Percentiles rank a stretch among this genome's conserved stretches.
Evolutionary conservation across 176 grass and related monocot species (phyloP).

Genomic region (Juncus inflexus): DNA sequence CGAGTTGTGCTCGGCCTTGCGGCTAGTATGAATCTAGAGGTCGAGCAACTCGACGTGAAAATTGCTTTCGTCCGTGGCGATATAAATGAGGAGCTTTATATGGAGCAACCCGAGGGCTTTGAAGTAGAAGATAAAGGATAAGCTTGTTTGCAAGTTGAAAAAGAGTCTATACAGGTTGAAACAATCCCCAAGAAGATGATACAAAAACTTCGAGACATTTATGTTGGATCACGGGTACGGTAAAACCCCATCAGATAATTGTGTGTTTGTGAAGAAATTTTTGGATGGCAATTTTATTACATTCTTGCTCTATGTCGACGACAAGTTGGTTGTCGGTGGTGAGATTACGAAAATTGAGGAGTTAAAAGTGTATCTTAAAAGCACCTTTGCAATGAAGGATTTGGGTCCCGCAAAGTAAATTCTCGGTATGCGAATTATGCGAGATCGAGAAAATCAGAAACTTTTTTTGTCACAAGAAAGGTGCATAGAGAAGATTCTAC

Average conservation of each 20-base stretch:
- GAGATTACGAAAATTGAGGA: not conserved
- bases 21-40: conserved; percentile 8
- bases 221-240: not conserved
- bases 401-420: conserved; percentile 8
- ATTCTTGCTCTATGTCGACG: conserved; percentile 31
- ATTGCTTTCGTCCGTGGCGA: not conserved
- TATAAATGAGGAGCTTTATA: not conserved
- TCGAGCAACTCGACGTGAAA: conserved; percentile 25
- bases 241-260: conserved; percentile 1
- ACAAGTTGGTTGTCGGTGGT: not conserved
- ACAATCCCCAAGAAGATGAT: conserved; percentile 11
- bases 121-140: not conserved
- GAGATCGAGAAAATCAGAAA: not conserved
- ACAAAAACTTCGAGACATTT: no score
- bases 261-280: conserved; percentile 27
- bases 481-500: conserved; percentile 12
- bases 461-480: conserved; percentile 5
- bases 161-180: conserved; percentile 28
- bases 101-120: not conserved
- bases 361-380: not conserved
- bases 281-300: conserved; percentile 8
- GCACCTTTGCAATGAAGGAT: conserved; percentile 25
- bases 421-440: conserved; percentile 4
- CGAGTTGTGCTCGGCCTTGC: conserved; percentile 14
- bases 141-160: conserved; percentile 1